Percentiles rank a stretch among this genome's conserved stretches.
Conservation (phyloP, 768 basidiomycete genomes). For the Collybia sp. region DNA sequence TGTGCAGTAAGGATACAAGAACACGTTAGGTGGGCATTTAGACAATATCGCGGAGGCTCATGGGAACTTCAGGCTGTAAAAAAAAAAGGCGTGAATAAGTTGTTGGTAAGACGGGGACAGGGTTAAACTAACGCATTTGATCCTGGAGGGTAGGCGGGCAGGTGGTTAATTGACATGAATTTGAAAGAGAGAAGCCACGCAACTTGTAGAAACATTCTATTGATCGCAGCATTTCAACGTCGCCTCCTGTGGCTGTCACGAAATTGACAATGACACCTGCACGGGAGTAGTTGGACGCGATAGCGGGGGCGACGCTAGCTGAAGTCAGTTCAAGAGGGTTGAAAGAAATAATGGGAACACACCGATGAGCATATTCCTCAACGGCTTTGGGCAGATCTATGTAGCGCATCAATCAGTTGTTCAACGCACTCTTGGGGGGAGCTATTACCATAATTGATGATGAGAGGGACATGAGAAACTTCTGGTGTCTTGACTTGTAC, state of each 20-base stretch:
- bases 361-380: slow-evolving; percentile 97
- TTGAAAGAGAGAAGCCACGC: slow-evolving; percentile 8
- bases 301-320: slow-evolving; percentile 76
- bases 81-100: slow-evolving; percentile 12
- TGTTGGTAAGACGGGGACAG: slow-evolving; percentile 7
- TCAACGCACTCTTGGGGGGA: background rate
- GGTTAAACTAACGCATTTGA: slow-evolving; percentile 75
- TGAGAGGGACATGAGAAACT: slow-evolving; percentile 83
- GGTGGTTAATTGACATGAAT: slow-evolving; percentile 11
- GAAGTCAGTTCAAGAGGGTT: slow-evolving; percentile 6
- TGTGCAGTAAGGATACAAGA: slow-evolving; percentile 83
- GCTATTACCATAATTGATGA: slow-evolving; percentile 86
- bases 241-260: slow-evolving; percentile 95
- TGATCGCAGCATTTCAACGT: slow-evolving; percentile 96
- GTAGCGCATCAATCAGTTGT: slow-evolving; percentile 7
- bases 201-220: slow-evolving; percentile 99
- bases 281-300: slow-evolving; percentile 79
- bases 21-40: slow-evolving; percentile 49
- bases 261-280: slow-evolving; percentile 95
- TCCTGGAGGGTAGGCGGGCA: slow-evolving; percentile 35
- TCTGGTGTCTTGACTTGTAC: slow-evolving; percentile 90
- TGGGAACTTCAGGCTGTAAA: slow-evolving; percentile 81
- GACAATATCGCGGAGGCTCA: slow-evolving; percentile 86
- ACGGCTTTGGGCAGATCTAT: slow-evolving; percentile 89
- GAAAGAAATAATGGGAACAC: slow-evolving; percentile 10